These are phyloP conservation scores for Manihot esculenta DNA, from an alignment of 441 rosid genomes.

Conservation along the genomic window DNA sequence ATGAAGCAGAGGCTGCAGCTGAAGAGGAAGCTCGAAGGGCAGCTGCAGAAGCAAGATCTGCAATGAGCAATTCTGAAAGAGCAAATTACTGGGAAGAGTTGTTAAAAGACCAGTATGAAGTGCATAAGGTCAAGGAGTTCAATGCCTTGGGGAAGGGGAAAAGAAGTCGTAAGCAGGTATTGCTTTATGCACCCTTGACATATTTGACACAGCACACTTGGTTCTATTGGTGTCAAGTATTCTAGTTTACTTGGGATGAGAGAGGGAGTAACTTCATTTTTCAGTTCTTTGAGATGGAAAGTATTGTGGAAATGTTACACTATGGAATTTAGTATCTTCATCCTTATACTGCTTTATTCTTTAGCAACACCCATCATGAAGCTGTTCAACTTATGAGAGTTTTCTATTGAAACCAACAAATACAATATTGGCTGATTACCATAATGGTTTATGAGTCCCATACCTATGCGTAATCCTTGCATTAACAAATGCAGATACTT, in stretches of 20 bases:
- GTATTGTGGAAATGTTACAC: background rate
- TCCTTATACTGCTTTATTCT: background rate
- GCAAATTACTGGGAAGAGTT: slow-evolving; percentile 92
- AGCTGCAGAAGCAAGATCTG: slow-evolving; percentile 55
- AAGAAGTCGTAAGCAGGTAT: slow-evolving; percentile 94
- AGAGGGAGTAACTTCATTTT: background rate
- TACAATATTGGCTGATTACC: no score
- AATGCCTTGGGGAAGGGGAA: slow-evolving; percentile 89
- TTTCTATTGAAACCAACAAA: no score
- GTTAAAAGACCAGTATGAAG: slow-evolving; percentile 76
- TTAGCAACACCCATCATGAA: background rate
- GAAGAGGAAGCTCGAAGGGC: slow-evolving; percentile 64
- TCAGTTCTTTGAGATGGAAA: background rate
- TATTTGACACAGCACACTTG: background rate
- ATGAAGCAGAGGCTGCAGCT: slow-evolving; percentile 73
- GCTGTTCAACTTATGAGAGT: no score
- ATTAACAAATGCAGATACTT: no score
- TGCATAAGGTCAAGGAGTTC: slow-evolving; percentile 77
- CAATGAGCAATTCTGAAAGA: slow-evolving; percentile 57
- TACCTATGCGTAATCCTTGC: no score
- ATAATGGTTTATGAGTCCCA: no score
- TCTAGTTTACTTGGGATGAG: slow-evolving; percentile 5
- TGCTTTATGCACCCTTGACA: background rate
- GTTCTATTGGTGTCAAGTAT: background rate
- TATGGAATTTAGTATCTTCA: background rate